Percentiles rank a stretch among this genome's conserved stretches.
Conservation (phyloP, 2,329 filamentous ascomycete genomes). For the Monilinia laxa region DNA sequence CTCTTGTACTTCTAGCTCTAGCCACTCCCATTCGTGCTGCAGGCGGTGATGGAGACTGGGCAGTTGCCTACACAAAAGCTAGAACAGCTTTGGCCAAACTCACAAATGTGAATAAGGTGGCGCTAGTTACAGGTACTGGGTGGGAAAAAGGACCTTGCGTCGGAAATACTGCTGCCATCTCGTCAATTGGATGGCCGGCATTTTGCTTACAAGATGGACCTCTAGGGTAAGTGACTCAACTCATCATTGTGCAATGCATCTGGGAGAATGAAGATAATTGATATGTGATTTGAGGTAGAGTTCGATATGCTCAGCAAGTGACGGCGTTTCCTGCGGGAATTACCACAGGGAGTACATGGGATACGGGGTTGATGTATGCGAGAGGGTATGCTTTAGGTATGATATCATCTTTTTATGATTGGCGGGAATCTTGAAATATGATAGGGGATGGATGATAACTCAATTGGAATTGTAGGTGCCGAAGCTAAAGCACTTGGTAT, state of each 20-base stretch:
- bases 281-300: constrained; percentile 29
- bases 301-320: constrained; percentile 68
- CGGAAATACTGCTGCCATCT: constrained; percentile 58
- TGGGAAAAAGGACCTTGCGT: constrained; percentile 72
- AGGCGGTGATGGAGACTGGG: constrained; percentile 51
- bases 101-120: constrained; percentile 74
- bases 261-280: neutral
- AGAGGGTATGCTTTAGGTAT: constrained; percentile 67
- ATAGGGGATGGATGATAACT: neutral
- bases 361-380: constrained; percentile 68
- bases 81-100: constrained; percentile 65
- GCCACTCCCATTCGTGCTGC: constrained; percentile 26
- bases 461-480: constrained; percentile 48
- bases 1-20: constrained; percentile 26
- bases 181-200: constrained; percentile 64
- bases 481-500: constrained; percentile 71
- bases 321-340: constrained; percentile 80
- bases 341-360: constrained; percentile 78
- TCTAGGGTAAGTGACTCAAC: constrained; percentile 50
- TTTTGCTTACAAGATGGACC: constrained; percentile 82
- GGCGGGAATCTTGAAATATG: neutral
- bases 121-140: constrained; percentile 73
- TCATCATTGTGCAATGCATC: neutral
- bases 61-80: constrained; percentile 68
- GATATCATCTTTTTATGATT: neutral